Base-by-base conservation (phyloP, 2,329 filamentous ascomycete species). In the Nemania serpens region DNA sequence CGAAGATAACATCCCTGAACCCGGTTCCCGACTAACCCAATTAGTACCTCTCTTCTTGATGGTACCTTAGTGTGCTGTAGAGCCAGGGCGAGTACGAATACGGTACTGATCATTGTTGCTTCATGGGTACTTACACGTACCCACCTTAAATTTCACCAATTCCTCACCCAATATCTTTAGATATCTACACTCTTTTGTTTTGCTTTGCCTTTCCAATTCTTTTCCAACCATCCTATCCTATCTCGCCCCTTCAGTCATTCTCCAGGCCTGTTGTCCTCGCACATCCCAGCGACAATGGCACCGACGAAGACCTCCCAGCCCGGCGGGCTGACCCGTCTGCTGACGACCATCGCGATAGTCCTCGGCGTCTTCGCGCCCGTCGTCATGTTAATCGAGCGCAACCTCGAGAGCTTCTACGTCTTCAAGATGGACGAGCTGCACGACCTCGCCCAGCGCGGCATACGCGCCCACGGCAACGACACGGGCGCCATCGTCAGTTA, bases 391-490 rank as follows among this genome's bases (percentile, higher is more conserved):
- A 73, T 87, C 42, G 86, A 89, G 74, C 79, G 81, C 69, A 84
- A 84, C 75, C 77, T 86, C 59, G 79, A 85, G 63, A 76, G 74
- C 59, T 88, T 93, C 80, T 95, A 93, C 82, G 85, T 95, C 75
- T 93, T 96, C 76, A 78, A 87, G 55, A 84, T 84, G 1, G 79
- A 81, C 15, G 82, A 91, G 63, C 82, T 96, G 62, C 86, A 91
- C 72, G 82, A 88, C 62, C 77, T 95, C 36, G 83, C 89, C 11
- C 78, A 84, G 75, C 83, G 85, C 64, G 89, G 86, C 34, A 84
- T 96, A 65, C 79, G 77, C 10, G 76, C 82, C 41, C 87, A 94
- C 74, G 91, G 90, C 68, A 90, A 93, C 74, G 84, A 94, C 78
- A 96, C 91, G 13, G 76, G 81, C 59, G 80, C 81, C 58, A 83